Evolutionary conservation across 306 rosid genomes (phyloP), one percentile per base, ranked within the genome.

Genomic region (Fragaria iinumae): DNA sequence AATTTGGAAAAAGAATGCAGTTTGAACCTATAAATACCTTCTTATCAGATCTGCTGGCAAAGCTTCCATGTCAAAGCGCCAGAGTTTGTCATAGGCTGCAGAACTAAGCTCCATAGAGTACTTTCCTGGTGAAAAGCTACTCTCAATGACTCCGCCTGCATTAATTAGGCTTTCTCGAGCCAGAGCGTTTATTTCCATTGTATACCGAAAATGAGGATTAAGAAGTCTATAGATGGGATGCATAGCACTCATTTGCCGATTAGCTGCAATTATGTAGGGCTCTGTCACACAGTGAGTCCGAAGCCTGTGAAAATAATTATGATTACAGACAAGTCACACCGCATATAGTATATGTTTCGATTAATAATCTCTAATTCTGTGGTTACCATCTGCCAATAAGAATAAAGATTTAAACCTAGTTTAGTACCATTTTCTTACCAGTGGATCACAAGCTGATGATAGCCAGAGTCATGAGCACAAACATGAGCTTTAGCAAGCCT

Each of bases 191-290:
- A 81, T 85, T 71, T 79, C 85, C 79, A 85, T 65, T 17, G 88
- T 85, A 36, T 79, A 85, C 49, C 88, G 75, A 39, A 85, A 85
- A 72, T 85, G 88, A 72, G 88, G 88, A 32, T 21, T 79, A 25
- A 85, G 49, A 50, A 85, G 71, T 63, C 84, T 79, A 27, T 72
- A 79, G 20, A 85, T 71, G 32, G 88, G 82, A 41, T 85, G 88
- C 83, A 85, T 78, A 36, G 56, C 82, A 53, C 83, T 84, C 6
- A 84, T 55, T 49, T 84, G 84, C 47, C 87, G 63, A 13, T 84
- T 76, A 2, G 82, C 68, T 38, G 80, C 84, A 60, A 84, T 80
- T 23, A 84, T 71, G 29, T 80, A 84, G 20, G 84, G 84, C 34
- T 84, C 87, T 72, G 87, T 77, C 2, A 45, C 41, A 48, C 77